Conservation (phyloP, 768 basidiomycete species). For the Leucosporidium creatinivorum region DNA sequence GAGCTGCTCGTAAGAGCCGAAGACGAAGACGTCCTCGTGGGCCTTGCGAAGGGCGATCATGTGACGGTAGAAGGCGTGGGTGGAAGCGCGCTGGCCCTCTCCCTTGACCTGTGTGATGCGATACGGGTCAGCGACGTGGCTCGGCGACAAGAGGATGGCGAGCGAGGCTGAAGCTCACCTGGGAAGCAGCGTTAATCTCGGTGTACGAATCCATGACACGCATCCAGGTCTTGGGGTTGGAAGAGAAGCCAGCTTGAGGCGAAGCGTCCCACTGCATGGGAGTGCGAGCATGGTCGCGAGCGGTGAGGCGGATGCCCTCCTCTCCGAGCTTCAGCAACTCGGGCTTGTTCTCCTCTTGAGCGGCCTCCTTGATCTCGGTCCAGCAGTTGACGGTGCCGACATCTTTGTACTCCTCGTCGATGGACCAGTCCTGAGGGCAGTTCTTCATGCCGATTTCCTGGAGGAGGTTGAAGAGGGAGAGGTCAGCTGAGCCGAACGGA, state of each 20-base stretch:
- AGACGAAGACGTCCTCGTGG: slow-evolving; percentile 54
- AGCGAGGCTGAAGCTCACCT: slow-evolving; percentile 37
- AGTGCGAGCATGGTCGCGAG: slow-evolving; percentile 60
- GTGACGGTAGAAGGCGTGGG: slow-evolving; percentile 56
- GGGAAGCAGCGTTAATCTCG: slow-evolving; percentile 43
- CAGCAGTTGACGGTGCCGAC: slow-evolving; percentile 17
- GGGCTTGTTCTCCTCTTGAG: neutral
- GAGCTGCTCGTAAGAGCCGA: slow-evolving; percentile 56
- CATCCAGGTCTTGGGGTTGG: slow-evolving; percentile 16
- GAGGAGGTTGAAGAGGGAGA: neutral
- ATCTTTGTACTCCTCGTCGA: slow-evolving; percentile 58
- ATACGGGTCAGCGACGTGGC: neutral
- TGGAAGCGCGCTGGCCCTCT: slow-evolving; percentile 49
- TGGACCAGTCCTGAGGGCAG: slow-evolving; percentile 49
- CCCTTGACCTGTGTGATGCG: no score
- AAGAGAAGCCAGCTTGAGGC: slow-evolving; percentile 13
- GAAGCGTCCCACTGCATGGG: slow-evolving; percentile 47
- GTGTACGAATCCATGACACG: slow-evolving; percentile 29
- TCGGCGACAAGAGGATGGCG: neutral
- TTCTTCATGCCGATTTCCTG: slow-evolving; percentile 57
- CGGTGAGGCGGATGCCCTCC: slow-evolving; percentile 24
- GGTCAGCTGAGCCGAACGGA: neutral
- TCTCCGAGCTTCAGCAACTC: slow-evolving; percentile 9
- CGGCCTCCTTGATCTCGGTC: slow-evolving; percentile 11
- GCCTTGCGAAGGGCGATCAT: slow-evolving; percentile 53